Conservation (phyloP, 192 early-diverging fungal genomes). For the Coemansia sp. region DNA sequence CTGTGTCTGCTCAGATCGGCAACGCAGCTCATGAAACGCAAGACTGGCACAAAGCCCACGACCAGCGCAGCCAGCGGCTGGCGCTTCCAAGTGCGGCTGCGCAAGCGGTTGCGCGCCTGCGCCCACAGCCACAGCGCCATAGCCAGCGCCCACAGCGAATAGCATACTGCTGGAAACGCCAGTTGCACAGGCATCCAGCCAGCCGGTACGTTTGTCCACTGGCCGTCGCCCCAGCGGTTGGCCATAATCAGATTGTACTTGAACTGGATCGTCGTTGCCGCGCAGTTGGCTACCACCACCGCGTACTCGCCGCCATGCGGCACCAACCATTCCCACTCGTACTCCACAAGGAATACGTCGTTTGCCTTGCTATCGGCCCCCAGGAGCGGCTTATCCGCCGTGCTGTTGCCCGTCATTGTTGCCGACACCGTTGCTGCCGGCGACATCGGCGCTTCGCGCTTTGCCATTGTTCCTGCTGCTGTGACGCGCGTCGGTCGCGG, state of each 20-base stretch:
- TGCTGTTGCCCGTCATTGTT: not conserved
- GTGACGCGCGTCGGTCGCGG: conserved; percentile 29
- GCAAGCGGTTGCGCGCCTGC: conserved; percentile 5
- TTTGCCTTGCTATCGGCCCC: conserved; percentile 31
- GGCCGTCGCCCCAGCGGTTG: conserved; percentile 42
- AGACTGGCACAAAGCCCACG: conserved; percentile 27
- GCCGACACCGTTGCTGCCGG: not conserved
- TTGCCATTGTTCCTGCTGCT: conserved; percentile 8
- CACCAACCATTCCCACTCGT: conserved; percentile 52
- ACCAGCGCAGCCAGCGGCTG: conserved; percentile 20
- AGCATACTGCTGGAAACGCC: conserved; percentile 29
- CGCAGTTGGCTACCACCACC: conserved; percentile 51
- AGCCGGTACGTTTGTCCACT: conserved; percentile 46
- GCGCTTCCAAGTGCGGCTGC: not conserved
- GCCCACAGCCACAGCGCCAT: conserved; percentile 17
- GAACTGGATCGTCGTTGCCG: conserved; percentile 51
- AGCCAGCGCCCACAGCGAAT: conserved; percentile 36
- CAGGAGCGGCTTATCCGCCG: conserved; percentile 20
- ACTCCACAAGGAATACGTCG: conserved; percentile 51
- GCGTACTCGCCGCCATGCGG: conserved; percentile 47
- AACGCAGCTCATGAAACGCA: conserved; percentile 41
- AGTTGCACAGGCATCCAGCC: conserved; percentile 51
- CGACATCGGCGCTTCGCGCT: not conserved
- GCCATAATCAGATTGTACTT: conserved; percentile 55
- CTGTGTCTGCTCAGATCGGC: conserved; percentile 44